These are phyloP conservation scores for Cryptosporidium viatorum DNA, from an alignment of 169 alveolate species.

Conservation along the genomic window DNA sequence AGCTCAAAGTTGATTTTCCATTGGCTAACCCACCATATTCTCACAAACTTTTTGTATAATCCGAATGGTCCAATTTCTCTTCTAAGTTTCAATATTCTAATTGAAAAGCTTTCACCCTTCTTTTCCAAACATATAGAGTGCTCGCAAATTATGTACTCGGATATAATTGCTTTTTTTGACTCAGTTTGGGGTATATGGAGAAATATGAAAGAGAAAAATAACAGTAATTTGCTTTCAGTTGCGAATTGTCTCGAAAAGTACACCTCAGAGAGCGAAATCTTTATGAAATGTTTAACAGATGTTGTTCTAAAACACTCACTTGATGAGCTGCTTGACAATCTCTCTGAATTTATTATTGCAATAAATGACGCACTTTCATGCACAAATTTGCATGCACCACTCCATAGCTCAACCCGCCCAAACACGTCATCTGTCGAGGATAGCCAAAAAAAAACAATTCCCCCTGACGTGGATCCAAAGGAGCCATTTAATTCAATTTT, in stretches of 20 bases:
- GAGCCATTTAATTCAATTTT: constrained; percentile 70
- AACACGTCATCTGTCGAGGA: not conserved
- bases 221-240: not conserved
- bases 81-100: constrained; percentile 33
- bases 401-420: not conserved
- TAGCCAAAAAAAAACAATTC: not conserved
- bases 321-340: constrained; percentile 33
- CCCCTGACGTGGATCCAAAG: constrained; percentile 45
- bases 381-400: not conserved
- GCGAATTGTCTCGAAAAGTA: constrained; percentile 23
- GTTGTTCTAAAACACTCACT: constrained; percentile 20
- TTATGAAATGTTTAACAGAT: constrained; percentile 3
- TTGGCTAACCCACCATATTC: constrained; percentile 55
- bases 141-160: not conserved
- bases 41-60: constrained; percentile 51
- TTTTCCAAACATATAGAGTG: not conserved
- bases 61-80: constrained; percentile 61
- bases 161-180: constrained; percentile 25
- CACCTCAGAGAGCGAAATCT: constrained; percentile 17
- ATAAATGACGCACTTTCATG: constrained; percentile 19
- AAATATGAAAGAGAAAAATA: constrained; percentile 17
- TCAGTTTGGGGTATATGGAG: constrained; percentile 44
- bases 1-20: constrained; percentile 41
- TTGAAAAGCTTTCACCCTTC: constrained; percentile 50
- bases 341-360: constrained; percentile 27